phyloP scores from a whole-genome alignment of 306 rosid species.

The Boehmeria nivea region DNA sequence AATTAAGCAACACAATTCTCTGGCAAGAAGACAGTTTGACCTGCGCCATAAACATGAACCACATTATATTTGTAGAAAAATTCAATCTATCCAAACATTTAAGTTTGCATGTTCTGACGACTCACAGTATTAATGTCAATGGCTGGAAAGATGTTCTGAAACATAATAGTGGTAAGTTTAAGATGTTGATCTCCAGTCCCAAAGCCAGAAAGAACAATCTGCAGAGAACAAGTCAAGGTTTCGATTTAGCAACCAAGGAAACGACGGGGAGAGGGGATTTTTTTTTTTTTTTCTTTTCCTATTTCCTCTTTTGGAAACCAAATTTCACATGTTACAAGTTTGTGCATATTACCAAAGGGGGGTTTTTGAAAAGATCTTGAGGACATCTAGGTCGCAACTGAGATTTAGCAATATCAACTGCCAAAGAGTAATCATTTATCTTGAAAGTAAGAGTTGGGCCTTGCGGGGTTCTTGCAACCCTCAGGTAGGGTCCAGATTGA shows the following conservation, averaged over 20 bases:
- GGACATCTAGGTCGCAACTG: conserved; percentile 88
- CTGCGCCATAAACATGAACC: conserved; percentile 35
- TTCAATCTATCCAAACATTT: background rate
- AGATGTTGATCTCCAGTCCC: conserved; percentile 70
- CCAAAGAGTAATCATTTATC: conserved; percentile 71
- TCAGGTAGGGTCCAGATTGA: conserved; percentile 57
- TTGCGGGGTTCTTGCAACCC: conserved; percentile 91
- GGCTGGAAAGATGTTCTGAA: conserved; percentile 89
- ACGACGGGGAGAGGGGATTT: background rate
- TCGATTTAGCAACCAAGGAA: background rate
- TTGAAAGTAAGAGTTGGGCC: conserved; percentile 92
- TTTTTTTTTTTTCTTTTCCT: too few relatives aligned
- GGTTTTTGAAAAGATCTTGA: conserved; percentile 75
- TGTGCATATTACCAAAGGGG: conserved; percentile 65
- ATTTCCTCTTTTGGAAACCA: background rate
- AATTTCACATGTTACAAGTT: background rate
- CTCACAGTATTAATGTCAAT: conserved; percentile 95
- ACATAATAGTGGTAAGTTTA: conserved; percentile 70
- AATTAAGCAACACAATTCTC: conserved; percentile 87
- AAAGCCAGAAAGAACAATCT: conserved; percentile 96
- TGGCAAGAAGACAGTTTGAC: conserved; percentile 91
- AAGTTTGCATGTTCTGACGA: conserved; percentile 10
- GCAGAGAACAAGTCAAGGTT: conserved; percentile 15
- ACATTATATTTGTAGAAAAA: conserved; percentile 14
- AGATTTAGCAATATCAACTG: conserved; percentile 68